These are phyloP conservation scores for Phaffomyces thermotolerans DNA, from an alignment of 805 yeast genomes.

Conservation along the genomic window DNA sequence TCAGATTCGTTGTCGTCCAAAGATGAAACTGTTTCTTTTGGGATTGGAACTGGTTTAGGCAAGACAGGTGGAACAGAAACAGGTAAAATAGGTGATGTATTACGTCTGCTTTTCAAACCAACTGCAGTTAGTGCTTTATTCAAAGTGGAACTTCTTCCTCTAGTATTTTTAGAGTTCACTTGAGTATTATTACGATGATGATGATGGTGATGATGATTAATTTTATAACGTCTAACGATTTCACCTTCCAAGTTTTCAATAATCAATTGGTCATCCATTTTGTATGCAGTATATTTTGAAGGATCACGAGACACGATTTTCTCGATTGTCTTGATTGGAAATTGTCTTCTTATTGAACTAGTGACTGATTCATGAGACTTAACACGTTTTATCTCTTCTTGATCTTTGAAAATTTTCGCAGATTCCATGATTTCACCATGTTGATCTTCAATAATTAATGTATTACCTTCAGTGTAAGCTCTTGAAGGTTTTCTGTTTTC, in stretches of 20 bases:
- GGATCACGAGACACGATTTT: constrained; percentile 6
- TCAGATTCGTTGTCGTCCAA: constrained; percentile 22
- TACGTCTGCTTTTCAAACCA: constrained; percentile 34
- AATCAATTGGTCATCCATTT: constrained; percentile 66
- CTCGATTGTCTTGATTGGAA: constrained; percentile 12
- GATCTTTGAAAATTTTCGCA: constrained; percentile 29
- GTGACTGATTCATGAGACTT: constrained; percentile 16
- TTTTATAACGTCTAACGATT: constrained; percentile 71
- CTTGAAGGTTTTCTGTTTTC: constrained; percentile 25
- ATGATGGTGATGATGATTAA: constrained; percentile 44
- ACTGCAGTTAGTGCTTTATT: constrained; percentile 45
- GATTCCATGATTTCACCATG: constrained; percentile 74
- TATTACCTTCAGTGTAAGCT: constrained; percentile 64
- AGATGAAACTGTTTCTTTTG: neutral
- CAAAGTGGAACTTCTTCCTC: constrained; percentile 33
- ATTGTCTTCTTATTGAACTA: constrained; percentile 10
- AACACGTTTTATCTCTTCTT: constrained; percentile 5
- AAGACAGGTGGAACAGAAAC: neutral
- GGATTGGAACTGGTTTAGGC: neutral
- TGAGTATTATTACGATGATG: neutral
- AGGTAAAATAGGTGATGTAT: neutral
- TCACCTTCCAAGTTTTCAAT: constrained; percentile 93
- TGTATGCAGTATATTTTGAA: constrained; percentile 55
- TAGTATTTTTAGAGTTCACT: neutral
- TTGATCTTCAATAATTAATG: constrained; percentile 71